Evolutionary conservation across 208 protist species (phyloP).

Genomic region (Entamoeba nuttalli): DNA sequence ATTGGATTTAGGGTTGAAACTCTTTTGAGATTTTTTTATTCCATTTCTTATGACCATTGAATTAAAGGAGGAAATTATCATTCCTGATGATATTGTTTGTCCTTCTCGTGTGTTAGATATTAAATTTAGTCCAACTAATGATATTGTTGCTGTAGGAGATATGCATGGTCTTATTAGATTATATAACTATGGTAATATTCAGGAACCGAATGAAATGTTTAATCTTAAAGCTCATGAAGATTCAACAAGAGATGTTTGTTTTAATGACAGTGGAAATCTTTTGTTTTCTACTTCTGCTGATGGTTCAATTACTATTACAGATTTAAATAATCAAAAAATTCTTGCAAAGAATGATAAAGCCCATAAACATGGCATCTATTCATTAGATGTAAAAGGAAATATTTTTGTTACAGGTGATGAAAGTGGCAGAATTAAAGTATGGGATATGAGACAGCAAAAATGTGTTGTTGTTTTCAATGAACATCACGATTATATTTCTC

Average conservation of each 20-base stretch:
- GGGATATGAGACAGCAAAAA: background rate
- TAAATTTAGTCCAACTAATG: background rate
- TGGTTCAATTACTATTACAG: background rate
- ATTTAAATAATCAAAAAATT: background rate
- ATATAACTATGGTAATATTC: background rate
- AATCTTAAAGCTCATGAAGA: background rate
- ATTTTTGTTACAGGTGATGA: conserved; percentile 8
- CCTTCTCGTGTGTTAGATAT: background rate
- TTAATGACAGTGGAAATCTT: background rate
- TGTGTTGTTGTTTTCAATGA: background rate
- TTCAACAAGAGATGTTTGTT: background rate
- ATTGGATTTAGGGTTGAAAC: too few species aligned
- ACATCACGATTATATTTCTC: background rate
- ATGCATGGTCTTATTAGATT: background rate
- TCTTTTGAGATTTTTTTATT: too few species aligned
- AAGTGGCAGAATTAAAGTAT: background rate
- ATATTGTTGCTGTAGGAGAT: background rate
- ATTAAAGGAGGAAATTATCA: too few species aligned
- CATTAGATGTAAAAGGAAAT: background rate
- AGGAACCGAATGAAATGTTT: background rate
- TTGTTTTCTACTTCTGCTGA: background rate
- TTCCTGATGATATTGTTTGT: background rate
- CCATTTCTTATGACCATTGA: too few species aligned
- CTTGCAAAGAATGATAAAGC: background rate
- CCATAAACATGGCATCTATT: background rate